Base-by-base conservation (phyloP, 1,284 basidiomycete genomes). In the Bjerkandera adusta region DNA sequence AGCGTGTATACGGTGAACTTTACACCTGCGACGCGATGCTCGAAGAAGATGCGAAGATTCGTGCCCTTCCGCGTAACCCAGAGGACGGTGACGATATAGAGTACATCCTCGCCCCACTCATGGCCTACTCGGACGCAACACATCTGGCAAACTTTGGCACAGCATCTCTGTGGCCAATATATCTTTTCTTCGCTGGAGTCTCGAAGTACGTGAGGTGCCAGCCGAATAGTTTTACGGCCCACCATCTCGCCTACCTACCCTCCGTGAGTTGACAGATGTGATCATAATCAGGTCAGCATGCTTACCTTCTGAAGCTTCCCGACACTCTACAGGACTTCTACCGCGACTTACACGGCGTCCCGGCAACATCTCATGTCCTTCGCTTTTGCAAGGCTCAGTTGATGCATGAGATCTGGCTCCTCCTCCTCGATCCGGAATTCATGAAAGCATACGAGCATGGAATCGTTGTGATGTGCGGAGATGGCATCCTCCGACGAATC, bases 111-210 rank as follows among this genome's bases (percentile, higher is more conserved):
- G 30, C 42, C 8, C 42, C 48, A 0, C 20, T 61, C 27, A 65
- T 70, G 63, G 52, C 66, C 42, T 69, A 59, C 56, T 72, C 70
- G 0, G 68, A 72, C 43, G 48, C 62, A 0, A 72, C 69, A 0
- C 65, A 69, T 5, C 55, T 72, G 0, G 56, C 67, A 0, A 53
- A 54, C 8, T 72, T 71, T 44, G 68, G 70, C 0, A 47, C 53
- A 1, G 59, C 63, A 1, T 55, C 55, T 5, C 46, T 68, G 0
- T 73, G 70, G 70, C 71, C 69, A 0, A 24, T 68, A 1, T 72
- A 72, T 42, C 26, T 68, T 0, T 67, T 53, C 24, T 62, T 72
- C 35, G 63, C 55, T 1, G 57, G 56, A 16, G 43, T 48, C 6
- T 56, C 53, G 2, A 64, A 64, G 35, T 62, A 61, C 29, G 39